A percentile compares a stretch with the other conserved stretches of the same genome.
Evolutionary conservation across 2,329 filamentous ascomycete species (phyloP).

Genomic region (Colletotrichum paranaense): DNA sequence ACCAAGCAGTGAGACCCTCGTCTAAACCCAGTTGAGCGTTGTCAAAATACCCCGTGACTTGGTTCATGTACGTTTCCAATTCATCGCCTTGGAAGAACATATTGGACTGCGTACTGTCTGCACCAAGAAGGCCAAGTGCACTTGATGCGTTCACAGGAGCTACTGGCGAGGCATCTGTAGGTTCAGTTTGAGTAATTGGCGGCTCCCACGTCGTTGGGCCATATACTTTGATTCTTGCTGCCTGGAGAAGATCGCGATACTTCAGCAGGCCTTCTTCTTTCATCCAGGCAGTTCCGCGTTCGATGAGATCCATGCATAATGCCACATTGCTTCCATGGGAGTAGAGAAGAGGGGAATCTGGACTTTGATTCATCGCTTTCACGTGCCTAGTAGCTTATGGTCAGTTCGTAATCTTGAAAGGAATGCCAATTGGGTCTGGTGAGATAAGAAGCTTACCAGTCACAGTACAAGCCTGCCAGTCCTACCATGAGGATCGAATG

Average conservation of each 20-base stretch:
- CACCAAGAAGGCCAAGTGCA: not conserved
- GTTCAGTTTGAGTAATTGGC: not conserved
- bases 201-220: conserved; percentile 2
- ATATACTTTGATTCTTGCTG: conserved; percentile 35
- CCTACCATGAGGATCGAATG: conserved; percentile 39
- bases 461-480: conserved; percentile 40
- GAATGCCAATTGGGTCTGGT: not conserved
- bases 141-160: not conserved
- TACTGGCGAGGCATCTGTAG: not conserved
- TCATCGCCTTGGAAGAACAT: conserved; percentile 26
- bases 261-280: conserved; percentile 12
- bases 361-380: conserved; percentile 4
- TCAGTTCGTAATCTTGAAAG: not conserved
- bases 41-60: conserved; percentile 36
- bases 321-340: conserved; percentile 32
- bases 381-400: conserved; percentile 3
- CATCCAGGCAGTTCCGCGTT: conserved; percentile 19
- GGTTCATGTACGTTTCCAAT: conserved; percentile 34
- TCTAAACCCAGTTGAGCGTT: conserved; percentile 29
- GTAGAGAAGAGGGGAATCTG: conserved; percentile 1
- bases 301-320: conserved; percentile 32
- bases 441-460: conserved; percentile 36
- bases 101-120: conserved; percentile 1
- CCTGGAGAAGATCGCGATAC: conserved; percentile 31
- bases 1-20: conserved; percentile 36